These are phyloP conservation scores for Diaporthe citriasiana DNA, from an alignment of 2,329 filamentous ascomycete species.

Conservation along the genomic window DNA sequence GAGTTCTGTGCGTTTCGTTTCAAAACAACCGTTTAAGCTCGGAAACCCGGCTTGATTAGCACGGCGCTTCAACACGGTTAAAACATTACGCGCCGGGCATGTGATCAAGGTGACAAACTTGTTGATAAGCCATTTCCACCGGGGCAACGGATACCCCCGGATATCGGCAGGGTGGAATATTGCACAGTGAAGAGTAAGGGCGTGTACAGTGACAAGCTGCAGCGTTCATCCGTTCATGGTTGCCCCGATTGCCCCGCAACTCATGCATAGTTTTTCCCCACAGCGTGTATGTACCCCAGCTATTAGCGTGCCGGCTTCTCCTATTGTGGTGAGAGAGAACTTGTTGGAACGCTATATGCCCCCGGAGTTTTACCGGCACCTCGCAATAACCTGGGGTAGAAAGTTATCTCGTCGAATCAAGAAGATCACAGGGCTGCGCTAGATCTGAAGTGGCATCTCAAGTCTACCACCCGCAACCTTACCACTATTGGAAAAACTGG, in stretches of 20 bases:
- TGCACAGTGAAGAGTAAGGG: too few relatives aligned
- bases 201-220: too few relatives aligned
- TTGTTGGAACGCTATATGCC: background rate
- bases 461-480: background rate
- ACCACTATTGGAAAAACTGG: background rate
- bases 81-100: background rate
- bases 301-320: background rate
- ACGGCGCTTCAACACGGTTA: background rate
- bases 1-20: background rate
- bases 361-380: background rate
- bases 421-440: background rate
- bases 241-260: slow-evolving; percentile 10
- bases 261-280: slow-evolving; percentile 15
- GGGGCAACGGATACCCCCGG: background rate
- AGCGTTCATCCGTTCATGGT: slow-evolving; percentile 12
- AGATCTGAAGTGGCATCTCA: slow-evolving; percentile 7
- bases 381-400: background rate
- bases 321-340: background rate
- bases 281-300: slow-evolving; percentile 11
- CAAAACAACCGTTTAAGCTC: background rate
- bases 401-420: background rate
- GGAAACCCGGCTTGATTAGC: background rate
- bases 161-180: background rate
- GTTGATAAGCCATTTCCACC: too few relatives aligned
- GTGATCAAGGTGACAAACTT: background rate